phyloP scores from a whole-genome alignment of 1,139 yeast species.

The Yamadazyma mexicana region DNA sequence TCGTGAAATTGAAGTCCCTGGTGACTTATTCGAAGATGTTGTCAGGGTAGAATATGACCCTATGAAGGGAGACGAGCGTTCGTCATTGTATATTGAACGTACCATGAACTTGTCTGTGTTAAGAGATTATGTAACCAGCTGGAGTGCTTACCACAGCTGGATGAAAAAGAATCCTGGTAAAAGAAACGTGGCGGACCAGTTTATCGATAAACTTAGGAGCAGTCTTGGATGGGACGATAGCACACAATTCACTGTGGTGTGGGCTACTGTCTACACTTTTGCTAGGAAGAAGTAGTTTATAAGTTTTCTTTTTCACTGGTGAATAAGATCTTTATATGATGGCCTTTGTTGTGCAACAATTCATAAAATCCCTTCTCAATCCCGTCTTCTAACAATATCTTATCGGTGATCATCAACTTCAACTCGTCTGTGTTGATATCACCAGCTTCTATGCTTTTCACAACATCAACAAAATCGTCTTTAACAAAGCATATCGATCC shows the following conservation, averaged over 20 bases:
- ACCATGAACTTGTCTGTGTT: conserved; percentile 44
- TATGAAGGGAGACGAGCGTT: conserved; percentile 21
- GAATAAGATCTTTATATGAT: conserved; percentile 35
- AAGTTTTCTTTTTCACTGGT: conserved; percentile 20
- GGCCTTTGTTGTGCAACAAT: too few species aligned
- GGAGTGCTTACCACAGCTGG: conserved; percentile 77
- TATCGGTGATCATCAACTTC: too few species aligned
- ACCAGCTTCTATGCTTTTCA: too few species aligned
- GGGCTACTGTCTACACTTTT: conserved; percentile 60
- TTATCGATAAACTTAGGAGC: conserved; percentile 43
- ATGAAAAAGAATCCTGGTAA: conserved; percentile 32
- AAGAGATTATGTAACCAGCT: conserved; percentile 54
- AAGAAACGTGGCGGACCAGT: conserved; percentile 40
- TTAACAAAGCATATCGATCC: too few species aligned
- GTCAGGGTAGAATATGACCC: conserved; percentile 39
- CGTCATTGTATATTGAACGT: conserved; percentile 41
- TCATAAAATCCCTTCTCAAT: too few species aligned
- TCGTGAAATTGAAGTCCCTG: conserved; percentile 43
- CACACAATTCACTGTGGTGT: conserved; percentile 47
- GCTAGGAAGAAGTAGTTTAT: conserved; percentile 22
- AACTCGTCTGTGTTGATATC: too few species aligned
- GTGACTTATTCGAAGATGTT: conserved; percentile 38
- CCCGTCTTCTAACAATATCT: too few species aligned
- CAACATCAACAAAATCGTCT: too few species aligned
- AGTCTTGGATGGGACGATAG: conserved; percentile 46